Conservation (phyloP, 1,284 basidiomycete genomes). For the Coniferiporia weirii region DNA sequence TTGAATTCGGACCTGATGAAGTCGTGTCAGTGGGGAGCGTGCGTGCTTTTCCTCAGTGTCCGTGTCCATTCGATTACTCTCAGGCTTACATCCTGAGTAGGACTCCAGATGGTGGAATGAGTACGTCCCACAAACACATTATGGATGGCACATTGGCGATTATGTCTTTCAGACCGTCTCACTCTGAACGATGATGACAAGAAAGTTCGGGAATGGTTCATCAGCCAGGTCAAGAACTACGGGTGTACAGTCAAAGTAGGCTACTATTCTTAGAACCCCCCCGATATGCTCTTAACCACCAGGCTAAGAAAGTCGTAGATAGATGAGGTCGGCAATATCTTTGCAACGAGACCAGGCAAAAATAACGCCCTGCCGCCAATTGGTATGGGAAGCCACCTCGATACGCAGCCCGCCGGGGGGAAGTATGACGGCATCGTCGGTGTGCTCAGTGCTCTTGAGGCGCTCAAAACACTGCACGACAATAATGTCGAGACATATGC, state of each 20-base stretch:
- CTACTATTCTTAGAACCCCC: background rate
- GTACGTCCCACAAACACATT: background rate
- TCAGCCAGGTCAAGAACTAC: conserved; percentile 20
- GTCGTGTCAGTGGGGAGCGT: conserved; percentile 19
- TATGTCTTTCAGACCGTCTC: conserved; percentile 13
- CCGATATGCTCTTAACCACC: conserved; percentile 1
- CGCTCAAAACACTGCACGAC: conserved; percentile 22
- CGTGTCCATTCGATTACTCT: background rate
- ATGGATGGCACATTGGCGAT: background rate
- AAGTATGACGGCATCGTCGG: conserved; percentile 27
- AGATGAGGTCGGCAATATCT: conserved; percentile 20
- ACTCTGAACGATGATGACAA: conserved; percentile 23
- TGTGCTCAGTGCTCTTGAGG: conserved; percentile 23
- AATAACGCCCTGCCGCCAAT: conserved; percentile 19
- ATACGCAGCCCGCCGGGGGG: conserved; percentile 24
- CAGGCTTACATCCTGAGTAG: background rate
- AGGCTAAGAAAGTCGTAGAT: background rate
- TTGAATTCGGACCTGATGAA: conserved; percentile 13
- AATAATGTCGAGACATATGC: conserved; percentile 23
- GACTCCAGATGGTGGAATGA: conserved; percentile 17
- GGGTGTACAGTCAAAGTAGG: conserved; percentile 21
- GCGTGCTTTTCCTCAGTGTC: background rate
- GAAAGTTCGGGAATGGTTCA: conserved; percentile 21
- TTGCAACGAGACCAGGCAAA: conserved; percentile 20
- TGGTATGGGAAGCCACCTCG: conserved; percentile 23